phyloP scores from a whole-genome alignment of 2,329 filamentous ascomycete species.

The Aotearoamyces nothofagi region DNA sequence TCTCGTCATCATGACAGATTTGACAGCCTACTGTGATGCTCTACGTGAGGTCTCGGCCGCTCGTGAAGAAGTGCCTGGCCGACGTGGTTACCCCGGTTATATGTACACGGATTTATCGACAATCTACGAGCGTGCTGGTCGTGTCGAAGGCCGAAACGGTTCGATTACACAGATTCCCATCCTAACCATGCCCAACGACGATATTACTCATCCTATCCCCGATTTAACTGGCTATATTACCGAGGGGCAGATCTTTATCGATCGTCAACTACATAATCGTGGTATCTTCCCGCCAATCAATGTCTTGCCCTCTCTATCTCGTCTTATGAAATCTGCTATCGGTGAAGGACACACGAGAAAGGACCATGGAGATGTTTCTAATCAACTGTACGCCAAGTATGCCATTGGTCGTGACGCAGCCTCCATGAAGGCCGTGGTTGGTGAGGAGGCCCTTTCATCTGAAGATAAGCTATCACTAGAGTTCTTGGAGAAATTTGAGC shows the following conservation, averaged over 20 bases:
- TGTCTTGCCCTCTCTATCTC: constrained; percentile 90
- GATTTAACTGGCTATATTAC: constrained; percentile 99
- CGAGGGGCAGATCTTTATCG: constrained; percentile 95
- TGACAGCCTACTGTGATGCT: constrained; percentile 96
- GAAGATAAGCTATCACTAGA: constrained; percentile 97
- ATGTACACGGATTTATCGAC: constrained; percentile 99
- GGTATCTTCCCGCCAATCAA: constrained; percentile 98
- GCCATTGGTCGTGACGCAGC: constrained; percentile 97
- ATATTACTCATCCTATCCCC: constrained; percentile 97
- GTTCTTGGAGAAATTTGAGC: constrained; percentile 97
- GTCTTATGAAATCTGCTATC: constrained; percentile 99
- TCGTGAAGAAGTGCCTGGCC: constrained; percentile 95
- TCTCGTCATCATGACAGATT: constrained; percentile 92
- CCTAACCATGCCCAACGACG: constrained; percentile 98
- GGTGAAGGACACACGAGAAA: constrained; percentile 92
- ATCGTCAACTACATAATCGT: constrained; percentile 87
- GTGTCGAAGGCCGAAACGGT: constrained; percentile 91
- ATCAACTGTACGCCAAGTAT: constrained; percentile 99
- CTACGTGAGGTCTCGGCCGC: constrained; percentile 97
- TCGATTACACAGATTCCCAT: constrained; percentile 99
- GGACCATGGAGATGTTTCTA: constrained; percentile 96
- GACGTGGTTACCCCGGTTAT: constrained; percentile 99
- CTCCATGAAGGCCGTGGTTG: constrained; percentile 98
- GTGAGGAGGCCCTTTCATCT: constrained; percentile 86
- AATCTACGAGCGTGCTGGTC: constrained; percentile 97